These are phyloP conservation scores for Cyclostephanos invisitatus DNA, from an alignment of 108 stramenopile genomes.

Conservation along the genomic window DNA sequence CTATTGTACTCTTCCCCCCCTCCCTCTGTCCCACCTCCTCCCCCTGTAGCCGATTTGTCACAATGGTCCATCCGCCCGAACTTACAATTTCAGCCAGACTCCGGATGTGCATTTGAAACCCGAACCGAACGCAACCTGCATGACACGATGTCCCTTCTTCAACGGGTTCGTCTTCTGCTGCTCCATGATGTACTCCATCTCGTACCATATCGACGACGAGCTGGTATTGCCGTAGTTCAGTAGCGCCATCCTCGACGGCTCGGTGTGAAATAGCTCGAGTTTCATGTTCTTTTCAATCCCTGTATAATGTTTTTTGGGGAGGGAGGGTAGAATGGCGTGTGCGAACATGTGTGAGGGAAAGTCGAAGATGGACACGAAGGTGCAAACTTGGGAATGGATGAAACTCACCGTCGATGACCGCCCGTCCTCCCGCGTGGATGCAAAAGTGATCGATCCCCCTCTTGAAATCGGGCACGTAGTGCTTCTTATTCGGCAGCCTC, in stretches of 20 bases:
- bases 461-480: constrained; percentile 98
- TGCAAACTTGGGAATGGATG: not conserved
- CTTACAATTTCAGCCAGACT: constrained; percentile 92
- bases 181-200: constrained; percentile 93
- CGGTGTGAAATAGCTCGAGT: constrained; percentile 88
- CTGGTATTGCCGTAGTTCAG: constrained; percentile 96
- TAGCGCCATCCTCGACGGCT: constrained; percentile 91
- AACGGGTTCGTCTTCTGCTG: constrained; percentile 88
- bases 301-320: constrained; percentile 6
- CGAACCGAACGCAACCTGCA: constrained; percentile 97
- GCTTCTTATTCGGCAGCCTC: constrained; percentile 63
- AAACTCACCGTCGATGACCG: constrained; percentile 92
- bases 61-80: not conserved
- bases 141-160: constrained; percentile 86
- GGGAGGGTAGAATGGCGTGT: not conserved
- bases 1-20: not conserved
- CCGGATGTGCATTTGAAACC: constrained; percentile 99
- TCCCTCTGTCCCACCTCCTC: not conserved
- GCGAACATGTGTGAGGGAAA: not conserved
- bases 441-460: constrained; percentile 97
- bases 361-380: constrained; percentile 2
- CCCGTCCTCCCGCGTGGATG: constrained; percentile 97
- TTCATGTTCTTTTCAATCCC: constrained; percentile 98
- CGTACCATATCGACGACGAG: constrained; percentile 98
- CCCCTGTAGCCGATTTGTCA: not conserved